Base-by-base conservation (phyloP, 345 rosid genomes). In the Trapa incisa region DNA sequence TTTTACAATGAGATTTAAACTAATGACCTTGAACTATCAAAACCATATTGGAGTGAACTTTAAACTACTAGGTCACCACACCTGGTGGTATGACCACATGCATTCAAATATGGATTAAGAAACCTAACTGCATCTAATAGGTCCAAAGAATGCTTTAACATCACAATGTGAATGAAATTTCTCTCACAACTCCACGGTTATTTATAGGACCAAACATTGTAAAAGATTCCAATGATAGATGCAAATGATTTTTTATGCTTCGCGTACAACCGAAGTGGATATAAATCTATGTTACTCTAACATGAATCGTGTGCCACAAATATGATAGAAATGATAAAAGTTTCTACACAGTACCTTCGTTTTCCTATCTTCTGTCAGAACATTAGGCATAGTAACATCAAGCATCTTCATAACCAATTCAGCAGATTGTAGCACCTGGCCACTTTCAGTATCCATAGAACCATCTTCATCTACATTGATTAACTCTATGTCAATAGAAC, bases 371-470 rank as follows among this genome's bases (percentile, higher is more conserved):
- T 81, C 85, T 73, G 80, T 75, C 64, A 93, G 75, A 73, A 78
- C 75, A 70, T 84, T 87, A 68, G 98, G 96, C 87, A 84, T 83
- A 53, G 88, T 82, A 75, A 65, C 76, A 80, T 93, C 95, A 73
- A 93, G 89, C 87, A 93, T 87, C 65, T 84, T 88, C 87, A 90
- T 75, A 69, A 88, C 90, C 53, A 90, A 79, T 77, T 84, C 76
- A 52, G 96, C 76, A 73, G 97, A 82, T 77, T 83, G 96, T 64
- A 87, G 68, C 72, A 81, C 83, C 72, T 88, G 74, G 41, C 96
- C 86, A 69, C 67, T 82, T 78, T 87, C 97, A 64, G 72, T 70
- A 66, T 88, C 88, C 53, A 70, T 73, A 53, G 66, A 70, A 67
- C 60, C 52, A 68, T 75, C 74, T 64, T 75, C 79, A 73, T 73